Base-by-base conservation (phyloP, 352 stramenopile species). In the Pythium diclinum region DNA sequence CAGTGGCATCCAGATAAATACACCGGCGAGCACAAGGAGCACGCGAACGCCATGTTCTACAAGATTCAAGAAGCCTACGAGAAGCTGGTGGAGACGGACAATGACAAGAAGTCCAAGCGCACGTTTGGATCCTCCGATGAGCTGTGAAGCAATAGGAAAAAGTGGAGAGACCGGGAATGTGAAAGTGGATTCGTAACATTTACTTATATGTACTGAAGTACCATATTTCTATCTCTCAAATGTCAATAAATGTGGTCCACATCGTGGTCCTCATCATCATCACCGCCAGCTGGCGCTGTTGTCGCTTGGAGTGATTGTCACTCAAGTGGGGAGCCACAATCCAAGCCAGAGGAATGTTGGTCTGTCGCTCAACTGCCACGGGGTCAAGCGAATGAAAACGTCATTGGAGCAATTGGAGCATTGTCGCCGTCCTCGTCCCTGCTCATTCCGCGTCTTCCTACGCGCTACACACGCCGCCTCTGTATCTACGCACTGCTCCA, bases 1-100 rank as follows among this genome's bases (percentile, higher is more conserved):
- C 55, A 66, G 59, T 74, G 68, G 68, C 68, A 72, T 47, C 63
- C 68, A 8, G 68, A 74, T 59, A 72, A 68, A 54, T 65, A 69
- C 59, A 59, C 49, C 3, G 59, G 59, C 25, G 59, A 69, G 1
- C 47, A 74, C 25, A 48, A 56, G 3, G 59, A 55, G 7, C 30
- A 65, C 16, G 68, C 68, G 1, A 56, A 63, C 30, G 44, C 23
- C 40, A 68, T 48, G 59, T 74, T 74, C 36, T 64, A 65, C 21
- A n/a, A 61, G 17, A 66, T 74, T 13, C 68, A 74, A 56, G 54
- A 67, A 19, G 68, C 68, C 11, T 74, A 74, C 42, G 63, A 74
- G 32, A 71, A 65, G 55, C 58, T 74, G 13, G 52, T 46, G n/a
- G 17, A 55, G 19, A 53, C 14, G 17, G 32, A 23, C 57, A 46